These are phyloP conservation scores for Talaromyces trachyspermus DNA, from an alignment of 495 filamentous ascomycete genomes.

Conservation along the genomic window DNA sequence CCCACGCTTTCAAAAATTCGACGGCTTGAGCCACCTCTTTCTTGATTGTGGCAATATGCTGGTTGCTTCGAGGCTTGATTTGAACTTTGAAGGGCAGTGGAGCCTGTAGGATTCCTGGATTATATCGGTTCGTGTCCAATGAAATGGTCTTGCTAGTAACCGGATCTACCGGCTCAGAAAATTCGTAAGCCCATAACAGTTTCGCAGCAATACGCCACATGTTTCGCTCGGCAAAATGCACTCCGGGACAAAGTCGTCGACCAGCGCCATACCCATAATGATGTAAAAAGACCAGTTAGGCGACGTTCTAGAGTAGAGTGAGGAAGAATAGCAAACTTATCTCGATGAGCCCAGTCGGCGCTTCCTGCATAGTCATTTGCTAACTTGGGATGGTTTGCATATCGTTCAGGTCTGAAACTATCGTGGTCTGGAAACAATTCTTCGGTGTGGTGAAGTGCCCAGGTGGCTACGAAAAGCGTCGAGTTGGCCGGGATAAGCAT, in stretches of 20 bases:
- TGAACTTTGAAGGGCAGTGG: too few species aligned
- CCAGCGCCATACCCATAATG: slow-evolving; percentile 4
- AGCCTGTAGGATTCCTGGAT: too few species aligned
- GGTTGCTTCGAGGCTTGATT: too few species aligned
- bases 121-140: too few species aligned
- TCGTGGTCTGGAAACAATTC: slow-evolving; percentile 39
- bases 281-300: too few species aligned
- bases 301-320: too few species aligned
- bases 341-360: slow-evolving; percentile 21
- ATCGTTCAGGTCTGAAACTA: slow-evolving; percentile 46
- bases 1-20: too few species aligned
- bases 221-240: neutral
- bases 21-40: too few species aligned
- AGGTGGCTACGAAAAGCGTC: slow-evolving; percentile 24
- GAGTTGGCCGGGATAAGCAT: slow-evolving; percentile 22
- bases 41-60: too few species aligned
- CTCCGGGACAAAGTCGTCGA: neutral
- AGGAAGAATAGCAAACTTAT: neutral
- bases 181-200: neutral
- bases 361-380: slow-evolving; percentile 16
- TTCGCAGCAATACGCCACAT: neutral
- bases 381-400: slow-evolving; percentile 10
- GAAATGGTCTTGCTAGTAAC: neutral
- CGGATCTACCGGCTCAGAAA: neutral
- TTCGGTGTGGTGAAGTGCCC: slow-evolving; percentile 24